Percentiles rank a stretch among this genome's conserved stretches.
Conservation (phyloP, 495 filamentous ascomycete species). For the Tetracladium setigerum region DNA sequence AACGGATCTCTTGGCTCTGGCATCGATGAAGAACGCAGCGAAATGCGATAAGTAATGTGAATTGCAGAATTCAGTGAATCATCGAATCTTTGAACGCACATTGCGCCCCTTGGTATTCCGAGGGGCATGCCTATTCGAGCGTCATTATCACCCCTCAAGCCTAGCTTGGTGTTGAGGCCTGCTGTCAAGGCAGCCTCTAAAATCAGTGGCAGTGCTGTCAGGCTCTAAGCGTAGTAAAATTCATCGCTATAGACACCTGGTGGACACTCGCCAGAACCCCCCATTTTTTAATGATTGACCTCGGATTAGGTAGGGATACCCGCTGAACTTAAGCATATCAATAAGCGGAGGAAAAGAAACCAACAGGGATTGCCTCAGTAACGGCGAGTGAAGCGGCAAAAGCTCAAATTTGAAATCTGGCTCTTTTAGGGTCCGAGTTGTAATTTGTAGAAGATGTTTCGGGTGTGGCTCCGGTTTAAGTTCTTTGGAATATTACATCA, state of each 20-base stretch:
- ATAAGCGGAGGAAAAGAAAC: conserved; percentile 71
- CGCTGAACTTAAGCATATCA: conserved; percentile 72
- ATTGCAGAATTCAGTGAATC: too few species aligned
- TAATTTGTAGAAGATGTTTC: too few species aligned
- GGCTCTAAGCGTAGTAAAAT: conserved; percentile 37
- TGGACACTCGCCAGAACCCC: too few species aligned
- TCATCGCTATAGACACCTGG: conserved; percentile 22
- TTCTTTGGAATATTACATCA: conserved; percentile 55
- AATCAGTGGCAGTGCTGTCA: conserved; percentile 36
- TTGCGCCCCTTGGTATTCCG: too few species aligned
- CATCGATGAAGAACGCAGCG: conserved; percentile 67
- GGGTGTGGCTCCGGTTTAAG: conserved; percentile 42
- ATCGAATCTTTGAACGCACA: too few species aligned
- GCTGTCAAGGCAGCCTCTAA: conserved; percentile 32
- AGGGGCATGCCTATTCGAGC: too few species aligned
- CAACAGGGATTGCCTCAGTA: conserved; percentile 64
- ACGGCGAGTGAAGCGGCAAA: conserved; percentile 64
- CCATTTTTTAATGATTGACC: conserved; percentile 41
- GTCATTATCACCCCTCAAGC: conserved; percentile 57
- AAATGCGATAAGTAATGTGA: conserved; percentile 70
- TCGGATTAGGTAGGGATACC: conserved; percentile 64
- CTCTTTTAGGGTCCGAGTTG: conserved; percentile 48
- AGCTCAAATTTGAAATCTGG: conserved; percentile 70
- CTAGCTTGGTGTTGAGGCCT: conserved; percentile 39
- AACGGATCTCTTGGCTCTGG: conserved; percentile 66